Evolutionary conservation across 257 asterid species (phyloP).

Genomic region (Capsicum pubescens): DNA sequence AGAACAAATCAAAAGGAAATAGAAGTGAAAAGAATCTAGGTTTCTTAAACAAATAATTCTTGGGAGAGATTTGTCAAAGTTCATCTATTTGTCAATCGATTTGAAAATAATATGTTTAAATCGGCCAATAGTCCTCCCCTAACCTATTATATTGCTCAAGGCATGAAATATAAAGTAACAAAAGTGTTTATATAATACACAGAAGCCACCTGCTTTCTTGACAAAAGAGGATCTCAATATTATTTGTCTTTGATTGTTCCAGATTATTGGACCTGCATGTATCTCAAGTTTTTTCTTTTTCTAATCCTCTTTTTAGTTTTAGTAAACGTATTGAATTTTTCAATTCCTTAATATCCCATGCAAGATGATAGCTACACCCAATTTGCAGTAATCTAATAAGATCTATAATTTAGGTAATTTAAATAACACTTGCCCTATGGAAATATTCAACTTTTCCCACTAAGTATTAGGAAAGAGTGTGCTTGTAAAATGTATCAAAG

Average conservation of each 20-base stretch:
- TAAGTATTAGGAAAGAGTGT: background rate
- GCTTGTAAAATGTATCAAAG: background rate
- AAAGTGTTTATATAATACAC: conserved; percentile 25
- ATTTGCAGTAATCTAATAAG: background rate
- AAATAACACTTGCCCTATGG: background rate
- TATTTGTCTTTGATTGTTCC: background rate
- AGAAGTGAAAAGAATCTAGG: conserved; percentile 8
- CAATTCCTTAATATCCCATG: background rate
- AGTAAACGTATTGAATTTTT: background rate
- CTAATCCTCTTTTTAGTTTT: background rate
- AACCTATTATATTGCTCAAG: background rate
- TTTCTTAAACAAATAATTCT: conserved; percentile 1
- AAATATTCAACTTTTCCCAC: background rate
- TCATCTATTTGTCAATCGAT: background rate
- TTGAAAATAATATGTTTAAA: background rate
- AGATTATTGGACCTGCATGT: background rate
- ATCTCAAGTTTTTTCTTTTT: background rate
- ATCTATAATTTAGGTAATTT: too few relatives aligned
- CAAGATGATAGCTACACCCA: background rate
- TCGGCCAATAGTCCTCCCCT: background rate
- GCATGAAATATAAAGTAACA: background rate
- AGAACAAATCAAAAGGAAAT: background rate
- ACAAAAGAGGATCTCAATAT: conserved; percentile 33
- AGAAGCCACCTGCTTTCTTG: conserved; percentile 58
- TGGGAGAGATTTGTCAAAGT: background rate